phyloP scores from a whole-genome alignment of 2,329 filamentous ascomycete species.

The Colletotrichum viniferum region DNA sequence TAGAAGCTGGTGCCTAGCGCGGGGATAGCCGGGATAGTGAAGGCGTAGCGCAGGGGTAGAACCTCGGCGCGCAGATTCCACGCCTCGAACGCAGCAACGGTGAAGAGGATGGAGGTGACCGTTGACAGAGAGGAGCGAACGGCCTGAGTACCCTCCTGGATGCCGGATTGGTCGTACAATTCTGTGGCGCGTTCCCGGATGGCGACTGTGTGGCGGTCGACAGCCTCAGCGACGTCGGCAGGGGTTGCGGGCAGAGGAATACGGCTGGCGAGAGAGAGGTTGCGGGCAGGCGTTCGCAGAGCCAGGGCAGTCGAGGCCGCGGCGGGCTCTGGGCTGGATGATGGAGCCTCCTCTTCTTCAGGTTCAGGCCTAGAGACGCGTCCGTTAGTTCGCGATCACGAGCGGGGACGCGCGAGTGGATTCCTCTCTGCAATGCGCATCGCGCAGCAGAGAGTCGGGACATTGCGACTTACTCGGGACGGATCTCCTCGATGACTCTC shows the following conservation, averaged over 20 bases:
- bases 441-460: neutral
- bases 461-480: conserved; percentile 44
- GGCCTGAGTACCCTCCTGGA: conserved; percentile 68
- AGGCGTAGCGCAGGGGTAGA: conserved; percentile 73
- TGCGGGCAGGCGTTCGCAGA: conserved; percentile 53
- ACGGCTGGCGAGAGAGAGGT: conserved; percentile 59
- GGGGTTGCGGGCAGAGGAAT: conserved; percentile 82
- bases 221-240: conserved; percentile 74
- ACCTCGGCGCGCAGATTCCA: conserved; percentile 72
- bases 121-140: conserved; percentile 75
- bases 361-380: neutral
- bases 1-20: conserved; percentile 61
- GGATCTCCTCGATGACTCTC: conserved; percentile 49
- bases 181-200: conserved; percentile 70
- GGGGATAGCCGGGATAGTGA: conserved; percentile 70
- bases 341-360: neutral
- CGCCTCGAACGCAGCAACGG: conserved; percentile 72
- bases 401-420: neutral
- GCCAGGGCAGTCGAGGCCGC: conserved; percentile 49
- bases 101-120: conserved; percentile 72
- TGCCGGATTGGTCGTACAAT: conserved; percentile 68
- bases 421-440: neutral
- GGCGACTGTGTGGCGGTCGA: conserved; percentile 73
- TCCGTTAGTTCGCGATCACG: conserved; percentile 9
- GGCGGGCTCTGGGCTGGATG: conserved; percentile 27